phyloP scores from a whole-genome alignment of 208 protist genomes.

The Crithidia mellificae region DNA sequence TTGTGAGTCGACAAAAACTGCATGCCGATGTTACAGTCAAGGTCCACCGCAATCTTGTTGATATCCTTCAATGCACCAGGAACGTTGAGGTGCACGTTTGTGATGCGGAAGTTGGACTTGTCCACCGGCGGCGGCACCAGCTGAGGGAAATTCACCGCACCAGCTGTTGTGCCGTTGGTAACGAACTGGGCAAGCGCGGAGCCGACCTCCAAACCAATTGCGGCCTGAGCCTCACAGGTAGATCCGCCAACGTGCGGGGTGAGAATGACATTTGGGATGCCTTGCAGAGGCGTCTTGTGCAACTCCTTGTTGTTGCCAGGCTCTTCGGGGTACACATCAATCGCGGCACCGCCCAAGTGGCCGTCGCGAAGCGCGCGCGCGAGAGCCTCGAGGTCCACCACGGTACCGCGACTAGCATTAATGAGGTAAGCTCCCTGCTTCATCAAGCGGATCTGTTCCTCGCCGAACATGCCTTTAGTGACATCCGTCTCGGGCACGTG shows the following conservation, averaged over 20 bases:
- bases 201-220: conserved; percentile 91
- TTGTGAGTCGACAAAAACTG: conserved; percentile 79
- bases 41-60: conserved; percentile 84
- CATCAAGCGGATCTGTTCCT: conserved; percentile 71
- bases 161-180: conserved; percentile 73
- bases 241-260: conserved; percentile 95
- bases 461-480: conserved; percentile 83
- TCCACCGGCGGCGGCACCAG: conserved; percentile 57
- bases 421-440: conserved; percentile 82
- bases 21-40: conserved; percentile 80
- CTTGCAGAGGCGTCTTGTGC: conserved; percentile 72
- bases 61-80: conserved; percentile 91
- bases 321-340: conserved; percentile 94
- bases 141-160: conserved; percentile 93
- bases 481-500: conserved; percentile 87
- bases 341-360: conserved; percentile 83
- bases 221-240: conserved; percentile 90
- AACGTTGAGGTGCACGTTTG: conserved; percentile 91
- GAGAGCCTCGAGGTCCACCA: conserved; percentile 86
- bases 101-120: conserved; percentile 65
- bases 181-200: conserved; percentile 84
- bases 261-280: conserved; percentile 92
- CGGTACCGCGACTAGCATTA: conserved; percentile 81
- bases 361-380: conserved; percentile 66
- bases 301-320: conserved; percentile 55